Conservation (phyloP, 1,284 basidiomycete genomes). For the Neolentinus lepideus region DNA sequence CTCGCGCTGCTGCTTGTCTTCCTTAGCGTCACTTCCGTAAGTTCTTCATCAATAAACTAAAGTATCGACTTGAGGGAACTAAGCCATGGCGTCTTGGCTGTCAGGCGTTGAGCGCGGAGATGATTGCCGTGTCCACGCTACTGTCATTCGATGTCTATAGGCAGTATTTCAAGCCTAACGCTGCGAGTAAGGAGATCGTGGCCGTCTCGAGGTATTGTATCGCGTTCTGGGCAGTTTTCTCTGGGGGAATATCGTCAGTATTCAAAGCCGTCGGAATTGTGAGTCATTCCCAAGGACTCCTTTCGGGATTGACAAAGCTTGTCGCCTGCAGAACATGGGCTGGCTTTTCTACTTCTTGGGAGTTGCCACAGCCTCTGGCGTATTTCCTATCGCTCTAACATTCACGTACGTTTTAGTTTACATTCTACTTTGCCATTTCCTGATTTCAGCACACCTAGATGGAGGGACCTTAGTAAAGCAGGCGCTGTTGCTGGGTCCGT, state of each 20-base stretch:
- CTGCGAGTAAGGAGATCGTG: conserved; percentile 20
- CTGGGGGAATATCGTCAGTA: conserved; percentile 38
- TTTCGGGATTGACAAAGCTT: conserved; percentile 11
- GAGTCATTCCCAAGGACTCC: conserved; percentile 22
- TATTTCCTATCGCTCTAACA: conserved; percentile 22
- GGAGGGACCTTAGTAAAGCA: conserved; percentile 13
- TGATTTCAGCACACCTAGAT: conserved; percentile 5
- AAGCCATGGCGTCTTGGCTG: too few relatives aligned
- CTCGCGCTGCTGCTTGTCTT: conserved; percentile 21
- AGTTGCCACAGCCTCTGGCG: conserved; percentile 25
- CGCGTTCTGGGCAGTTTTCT: conserved; percentile 31
- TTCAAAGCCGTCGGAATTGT: conserved; percentile 40
- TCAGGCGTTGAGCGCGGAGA: conserved; percentile 28
- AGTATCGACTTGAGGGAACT: too few relatives aligned
- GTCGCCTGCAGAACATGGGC: conserved; percentile 10
- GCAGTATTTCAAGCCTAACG: conserved; percentile 17
- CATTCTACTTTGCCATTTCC: background rate
- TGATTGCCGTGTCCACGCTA: conserved; percentile 31
- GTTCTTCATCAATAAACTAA: background rate
- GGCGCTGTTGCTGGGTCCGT: conserved; percentile 33
- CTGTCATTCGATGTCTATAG: conserved; percentile 31
- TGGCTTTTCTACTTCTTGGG: conserved; percentile 23
- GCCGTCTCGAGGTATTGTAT: conserved; percentile 25
- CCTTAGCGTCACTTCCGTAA: conserved; percentile 26
- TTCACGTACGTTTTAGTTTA: conserved; percentile 8